These are phyloP conservation scores for Botrytis deweyae DNA, from an alignment of 2,329 filamentous ascomycete genomes.

Conservation along the genomic window DNA sequence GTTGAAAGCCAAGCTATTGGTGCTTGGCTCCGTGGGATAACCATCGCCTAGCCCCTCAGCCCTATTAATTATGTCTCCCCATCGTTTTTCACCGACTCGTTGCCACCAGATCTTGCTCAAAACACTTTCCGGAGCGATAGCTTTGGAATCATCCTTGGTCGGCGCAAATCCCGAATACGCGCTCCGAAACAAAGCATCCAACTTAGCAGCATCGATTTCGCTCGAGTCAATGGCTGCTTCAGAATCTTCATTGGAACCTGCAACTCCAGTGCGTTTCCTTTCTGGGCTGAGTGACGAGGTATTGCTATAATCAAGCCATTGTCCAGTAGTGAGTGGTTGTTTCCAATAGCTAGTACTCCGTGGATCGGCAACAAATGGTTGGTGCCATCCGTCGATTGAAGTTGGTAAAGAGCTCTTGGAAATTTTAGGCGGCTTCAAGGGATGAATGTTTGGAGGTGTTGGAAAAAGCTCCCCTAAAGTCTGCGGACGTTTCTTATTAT, in stretches of 20 bases:
- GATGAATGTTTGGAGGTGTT: slow-evolving; percentile 62
- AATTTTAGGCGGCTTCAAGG: slow-evolving; percentile 69
- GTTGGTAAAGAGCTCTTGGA: slow-evolving; percentile 66
- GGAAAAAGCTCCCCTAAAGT: slow-evolving; percentile 74
- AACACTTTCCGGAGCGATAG: slow-evolving; percentile 65
- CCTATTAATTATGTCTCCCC: slow-evolving; percentile 59
- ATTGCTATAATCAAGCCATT: slow-evolving; percentile 70
- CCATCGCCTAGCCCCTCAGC: slow-evolving; percentile 25
- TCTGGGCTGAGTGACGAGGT: slow-evolving; percentile 55
- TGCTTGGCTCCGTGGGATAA: slow-evolving; percentile 12
- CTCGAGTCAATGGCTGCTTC: slow-evolving; percentile 47
- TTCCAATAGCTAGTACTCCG: slow-evolving; percentile 61
- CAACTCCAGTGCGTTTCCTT: slow-evolving; percentile 67
- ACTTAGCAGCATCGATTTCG: slow-evolving; percentile 62
- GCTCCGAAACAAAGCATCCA: slow-evolving; percentile 72
- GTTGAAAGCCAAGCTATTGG: slow-evolving; percentile 19
- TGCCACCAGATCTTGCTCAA: slow-evolving; percentile 77
- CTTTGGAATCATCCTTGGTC: slow-evolving; percentile 68
- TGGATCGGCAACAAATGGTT: slow-evolving; percentile 38
- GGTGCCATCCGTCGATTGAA: slow-evolving; percentile 49
- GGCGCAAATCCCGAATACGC: slow-evolving; percentile 81
- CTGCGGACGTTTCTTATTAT: slow-evolving; percentile 54
- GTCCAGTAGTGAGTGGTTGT: slow-evolving; percentile 63
- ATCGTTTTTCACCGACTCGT: slow-evolving; percentile 63
- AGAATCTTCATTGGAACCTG: slow-evolving; percentile 65